A percentile compares a stretch with the other conserved stretches of the same genome.
These are phyloP conservation scores for Apiospora aurea DNA, from an alignment of 2,329 filamentous ascomycete species.

Conservation along the genomic window DNA sequence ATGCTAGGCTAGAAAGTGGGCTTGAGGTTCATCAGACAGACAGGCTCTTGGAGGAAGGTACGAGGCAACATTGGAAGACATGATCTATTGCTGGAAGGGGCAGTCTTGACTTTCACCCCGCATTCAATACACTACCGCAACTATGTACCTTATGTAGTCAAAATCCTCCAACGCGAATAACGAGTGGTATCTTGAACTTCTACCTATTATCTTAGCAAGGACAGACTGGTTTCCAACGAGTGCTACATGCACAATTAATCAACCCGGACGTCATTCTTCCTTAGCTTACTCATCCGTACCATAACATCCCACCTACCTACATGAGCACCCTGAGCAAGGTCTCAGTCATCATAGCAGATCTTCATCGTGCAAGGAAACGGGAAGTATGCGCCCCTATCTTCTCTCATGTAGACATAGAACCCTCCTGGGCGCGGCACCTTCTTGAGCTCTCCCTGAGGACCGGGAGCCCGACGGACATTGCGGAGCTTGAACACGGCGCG, in stretches of 20 bases:
- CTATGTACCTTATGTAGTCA: too few species aligned
- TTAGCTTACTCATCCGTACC: neutral
- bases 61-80: neutral
- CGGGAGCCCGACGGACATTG: constrained; percentile 66
- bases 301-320: neutral
- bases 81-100: neutral
- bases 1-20: neutral
- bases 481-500: constrained; percentile 67
- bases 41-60: neutral
- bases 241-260: neutral
- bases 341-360: constrained; percentile 39
- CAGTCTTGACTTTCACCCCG: neutral
- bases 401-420: constrained; percentile 67
- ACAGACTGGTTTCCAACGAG: neutral
- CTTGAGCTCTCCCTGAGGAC: constrained; percentile 72
- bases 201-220: neutral
- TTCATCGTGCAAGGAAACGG: constrained; percentile 49
- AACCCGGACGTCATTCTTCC: neutral
- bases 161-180: neutral
- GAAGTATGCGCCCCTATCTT: constrained; percentile 67
- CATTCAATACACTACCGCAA: neutral
- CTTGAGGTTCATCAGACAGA: neutral
- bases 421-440: constrained; percentile 64
- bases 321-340: neutral
- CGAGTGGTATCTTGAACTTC: constrained; percentile 12